Percentiles rank a stretch among this genome's conserved stretches.
These are phyloP conservation scores for Sporothrix pallida DNA, from an alignment of 2,329 filamentous ascomycete species.

Conservation along the genomic window DNA sequence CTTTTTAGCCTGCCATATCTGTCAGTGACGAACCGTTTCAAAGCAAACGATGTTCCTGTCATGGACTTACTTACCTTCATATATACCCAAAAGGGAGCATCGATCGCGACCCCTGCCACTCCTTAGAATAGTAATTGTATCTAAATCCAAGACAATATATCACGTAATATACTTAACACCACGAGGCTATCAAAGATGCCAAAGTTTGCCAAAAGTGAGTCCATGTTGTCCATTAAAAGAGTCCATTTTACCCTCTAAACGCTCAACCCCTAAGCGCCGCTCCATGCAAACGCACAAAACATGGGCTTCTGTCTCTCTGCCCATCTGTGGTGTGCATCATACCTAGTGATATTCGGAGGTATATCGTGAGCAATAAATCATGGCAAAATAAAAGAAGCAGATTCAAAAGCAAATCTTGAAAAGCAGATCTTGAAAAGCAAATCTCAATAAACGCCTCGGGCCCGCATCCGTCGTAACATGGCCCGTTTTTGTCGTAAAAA, in stretches of 20 bases:
- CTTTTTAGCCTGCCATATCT: not conserved
- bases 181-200: not conserved
- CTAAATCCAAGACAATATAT: too few species aligned
- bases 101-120: not conserved
- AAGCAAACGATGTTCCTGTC: not conserved
- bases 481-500: constrained; percentile 17
- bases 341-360: not conserved
- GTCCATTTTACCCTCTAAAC: not conserved
- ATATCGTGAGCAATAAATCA: not conserved
- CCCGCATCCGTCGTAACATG: constrained; percentile 12
- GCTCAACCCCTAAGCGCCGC: constrained; percentile 13
- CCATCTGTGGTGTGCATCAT: not conserved
- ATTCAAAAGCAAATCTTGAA: not conserved
- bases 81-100: not conserved
- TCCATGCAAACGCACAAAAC: not conserved
- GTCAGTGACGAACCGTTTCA: not conserved
- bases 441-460: constrained; percentile 23
- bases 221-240: not conserved
- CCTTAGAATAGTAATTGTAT: not conserved
- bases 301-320: not conserved
- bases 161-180: not conserved
- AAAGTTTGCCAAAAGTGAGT: not conserved
- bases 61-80: not conserved
- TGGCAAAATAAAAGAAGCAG: not conserved
- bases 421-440: not conserved